Evolutionary conservation across 1,139 yeast genomes (phyloP).

Genomic region (Candida dubliniensis): DNA sequence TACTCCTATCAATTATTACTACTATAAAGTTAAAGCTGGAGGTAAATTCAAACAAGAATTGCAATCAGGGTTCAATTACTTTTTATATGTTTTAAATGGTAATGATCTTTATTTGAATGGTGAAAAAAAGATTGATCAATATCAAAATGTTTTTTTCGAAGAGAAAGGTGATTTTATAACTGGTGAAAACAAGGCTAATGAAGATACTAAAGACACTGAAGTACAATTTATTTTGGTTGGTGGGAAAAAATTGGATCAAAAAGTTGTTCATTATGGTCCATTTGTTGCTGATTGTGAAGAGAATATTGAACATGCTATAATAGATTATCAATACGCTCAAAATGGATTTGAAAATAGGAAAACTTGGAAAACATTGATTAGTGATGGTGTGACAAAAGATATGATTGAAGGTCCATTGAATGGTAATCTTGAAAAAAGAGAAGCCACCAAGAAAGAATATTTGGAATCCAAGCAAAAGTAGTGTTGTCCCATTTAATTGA

Average conservation of each 20-base stretch:
- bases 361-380: slow-evolving; percentile 69
- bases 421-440: slow-evolving; percentile 37
- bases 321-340: slow-evolving; percentile 63
- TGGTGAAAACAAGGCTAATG: slow-evolving; percentile 47
- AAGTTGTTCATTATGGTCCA: slow-evolving; percentile 86
- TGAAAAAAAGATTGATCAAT: slow-evolving; percentile 39
- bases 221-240: slow-evolving; percentile 70
- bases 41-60: slow-evolving; percentile 64
- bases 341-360: slow-evolving; percentile 76
- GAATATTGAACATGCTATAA: slow-evolving; percentile 61
- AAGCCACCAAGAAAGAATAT: slow-evolving; percentile 27
- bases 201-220: slow-evolving; percentile 23
- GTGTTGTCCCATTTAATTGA: neutral
- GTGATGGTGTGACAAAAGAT: slow-evolving; percentile 54
- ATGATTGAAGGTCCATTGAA: slow-evolving; percentile 43
- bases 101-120: slow-evolving; percentile 49
- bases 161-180: slow-evolving; percentile 59
- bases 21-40: slow-evolving; percentile 66
- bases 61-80: slow-evolving; percentile 66
- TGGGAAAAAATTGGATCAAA: slow-evolving; percentile 76
- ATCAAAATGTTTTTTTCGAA: slow-evolving; percentile 62
- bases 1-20: slow-evolving; percentile 80
- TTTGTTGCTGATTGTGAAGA: slow-evolving; percentile 71
- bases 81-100: slow-evolving; percentile 71
- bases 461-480: slow-evolving; percentile 15